Conservation (phyloP, 257 asterid species). For the Cordia subcordata region DNA sequence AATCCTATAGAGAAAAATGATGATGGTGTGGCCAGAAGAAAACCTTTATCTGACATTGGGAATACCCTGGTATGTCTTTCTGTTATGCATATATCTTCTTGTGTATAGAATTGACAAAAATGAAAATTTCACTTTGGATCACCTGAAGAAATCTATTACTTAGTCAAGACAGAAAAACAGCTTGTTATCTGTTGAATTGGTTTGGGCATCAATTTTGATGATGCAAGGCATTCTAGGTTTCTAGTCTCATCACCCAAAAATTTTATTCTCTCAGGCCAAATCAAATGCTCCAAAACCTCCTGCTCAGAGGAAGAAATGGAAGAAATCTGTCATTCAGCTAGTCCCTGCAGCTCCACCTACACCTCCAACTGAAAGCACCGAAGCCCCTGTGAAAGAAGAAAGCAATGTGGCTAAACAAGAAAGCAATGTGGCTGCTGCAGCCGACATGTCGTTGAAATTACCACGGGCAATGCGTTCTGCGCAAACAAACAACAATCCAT, state of each 20-base stretch:
- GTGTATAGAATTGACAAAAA: too few relatives aligned
- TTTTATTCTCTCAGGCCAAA: slow-evolving; percentile 39
- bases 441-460: slow-evolving; percentile 52
- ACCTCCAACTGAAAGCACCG: slow-evolving; percentile 29
- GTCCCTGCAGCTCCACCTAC: slow-evolving; percentile 59
- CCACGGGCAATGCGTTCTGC: slow-evolving; percentile 73
- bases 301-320: slow-evolving; percentile 67
- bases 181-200: background rate
- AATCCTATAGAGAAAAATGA: slow-evolving; percentile 38
- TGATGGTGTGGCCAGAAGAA: slow-evolving; percentile 40
- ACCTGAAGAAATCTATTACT: too few relatives aligned
- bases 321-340: slow-evolving; percentile 68
- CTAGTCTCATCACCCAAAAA: background rate
- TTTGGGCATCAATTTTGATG: too few relatives aligned
- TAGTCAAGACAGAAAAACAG: too few relatives aligned
- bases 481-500: slow-evolving; percentile 38
- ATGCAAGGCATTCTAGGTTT: background rate
- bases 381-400: slow-evolving; percentile 39
- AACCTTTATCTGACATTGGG: slow-evolving; percentile 88
- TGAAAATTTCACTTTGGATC: too few relatives aligned
- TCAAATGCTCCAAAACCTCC: slow-evolving; percentile 61
- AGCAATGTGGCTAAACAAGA: slow-evolving; percentile 19
- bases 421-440: slow-evolving; percentile 13
- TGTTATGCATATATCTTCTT: too few relatives aligned
- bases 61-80: slow-evolving; percentile 55